Percentiles rank a stretch among this genome's conserved stretches.
These are phyloP conservation scores for Phytophthora colocasiae DNA, from an alignment of 352 stramenopile species.

Conservation along the genomic window DNA sequence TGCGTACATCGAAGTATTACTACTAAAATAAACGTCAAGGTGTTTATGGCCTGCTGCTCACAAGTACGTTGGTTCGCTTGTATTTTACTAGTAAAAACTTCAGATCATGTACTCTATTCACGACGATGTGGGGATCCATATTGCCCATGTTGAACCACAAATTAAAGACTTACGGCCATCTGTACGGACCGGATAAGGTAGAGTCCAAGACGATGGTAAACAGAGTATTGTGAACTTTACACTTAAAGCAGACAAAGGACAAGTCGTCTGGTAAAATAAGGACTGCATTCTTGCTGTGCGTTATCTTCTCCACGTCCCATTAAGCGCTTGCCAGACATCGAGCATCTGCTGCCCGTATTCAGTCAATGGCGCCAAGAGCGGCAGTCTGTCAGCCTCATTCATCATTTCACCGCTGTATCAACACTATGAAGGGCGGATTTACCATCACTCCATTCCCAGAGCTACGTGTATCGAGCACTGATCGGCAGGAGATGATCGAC, in stretches of 20 bases:
- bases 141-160: slow-evolving; percentile 2
- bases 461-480: slow-evolving; percentile 3
- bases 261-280: neutral
- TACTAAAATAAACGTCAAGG: too few species aligned
- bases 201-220: slow-evolving; percentile 4
- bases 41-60: too few species aligned
- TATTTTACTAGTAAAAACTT: too few species aligned
- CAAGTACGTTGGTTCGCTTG: too few species aligned
- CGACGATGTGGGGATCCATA: neutral
- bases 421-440: slow-evolving; percentile 7
- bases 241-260: neutral
- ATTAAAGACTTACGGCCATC: slow-evolving; percentile 1
- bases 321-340: neutral
- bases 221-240: neutral
- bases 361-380: neutral
- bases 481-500: slow-evolving; percentile 13
- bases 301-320: neutral
- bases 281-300: too few species aligned
- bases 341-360: neutral
- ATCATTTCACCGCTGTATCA: neutral
- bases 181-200: slow-evolving; percentile 9
- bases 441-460: slow-evolving; percentile 6
- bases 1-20: too few species aligned
- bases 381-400: neutral
- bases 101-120: neutral